Conservation (phyloP, 2,329 filamentous ascomycete species). For the Colletotrichum sp. region DNA sequence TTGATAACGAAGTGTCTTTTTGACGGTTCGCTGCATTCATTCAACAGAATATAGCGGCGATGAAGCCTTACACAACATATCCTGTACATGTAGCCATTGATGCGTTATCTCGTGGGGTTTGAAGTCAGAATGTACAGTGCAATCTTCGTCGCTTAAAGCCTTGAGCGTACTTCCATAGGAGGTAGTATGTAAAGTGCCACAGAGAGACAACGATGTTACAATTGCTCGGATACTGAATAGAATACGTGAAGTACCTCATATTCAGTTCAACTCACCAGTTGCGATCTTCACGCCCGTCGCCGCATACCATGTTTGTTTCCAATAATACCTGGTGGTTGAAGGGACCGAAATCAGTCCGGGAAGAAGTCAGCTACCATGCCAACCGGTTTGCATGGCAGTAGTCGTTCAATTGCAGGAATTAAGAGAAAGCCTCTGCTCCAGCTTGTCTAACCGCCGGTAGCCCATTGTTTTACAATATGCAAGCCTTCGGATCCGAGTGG, state of each 20-base stretch:
- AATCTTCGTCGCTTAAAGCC: background rate
- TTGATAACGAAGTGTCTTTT: background rate
- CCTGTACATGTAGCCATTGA: background rate
- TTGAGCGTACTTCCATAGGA: too few relatives aligned
- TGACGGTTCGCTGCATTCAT: too few relatives aligned
- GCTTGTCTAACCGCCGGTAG: background rate
- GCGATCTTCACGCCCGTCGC: background rate
- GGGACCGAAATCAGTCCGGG: background rate
- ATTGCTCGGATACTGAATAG: background rate
- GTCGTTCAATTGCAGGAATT: background rate
- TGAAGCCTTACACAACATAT: fast-evolving
- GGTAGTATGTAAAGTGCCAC: too few relatives aligned
- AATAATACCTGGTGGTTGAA: background rate
- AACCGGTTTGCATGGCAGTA: background rate
- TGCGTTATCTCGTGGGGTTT: background rate
- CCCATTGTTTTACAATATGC: background rate
- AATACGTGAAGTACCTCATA: background rate
- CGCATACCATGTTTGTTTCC: background rate
- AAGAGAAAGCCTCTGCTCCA: background rate
- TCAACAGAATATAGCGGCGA: background rate
- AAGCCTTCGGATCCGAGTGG: background rate
- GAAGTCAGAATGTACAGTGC: background rate
- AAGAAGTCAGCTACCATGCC: background rate
- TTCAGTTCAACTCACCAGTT: fast-evolving
- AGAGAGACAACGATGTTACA: background rate